These are phyloP conservation scores for Candida montana DNA, from an alignment of 805 yeast genomes.

Conservation along the genomic window DNA sequence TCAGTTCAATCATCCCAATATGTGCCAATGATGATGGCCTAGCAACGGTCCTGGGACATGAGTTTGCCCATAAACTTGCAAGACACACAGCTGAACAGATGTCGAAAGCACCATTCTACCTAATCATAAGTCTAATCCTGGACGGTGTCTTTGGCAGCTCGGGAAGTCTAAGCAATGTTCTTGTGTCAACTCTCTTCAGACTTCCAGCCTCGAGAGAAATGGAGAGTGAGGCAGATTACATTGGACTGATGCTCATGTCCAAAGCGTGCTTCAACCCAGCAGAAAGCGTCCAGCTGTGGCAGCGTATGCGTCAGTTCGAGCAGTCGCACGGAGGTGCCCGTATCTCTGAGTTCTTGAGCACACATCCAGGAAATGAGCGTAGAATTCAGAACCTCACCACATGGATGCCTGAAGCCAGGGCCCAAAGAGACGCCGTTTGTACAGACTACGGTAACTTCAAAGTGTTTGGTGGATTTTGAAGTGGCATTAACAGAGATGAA, in stretches of 20 bases:
- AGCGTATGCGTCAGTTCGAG: conserved; percentile 62
- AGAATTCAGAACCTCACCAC: conserved; percentile 62
- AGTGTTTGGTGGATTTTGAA: conserved; percentile 2
- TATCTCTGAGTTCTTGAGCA: conserved; percentile 62
- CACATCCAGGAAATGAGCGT: conserved; percentile 83
- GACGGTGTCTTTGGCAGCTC: conserved; percentile 57
- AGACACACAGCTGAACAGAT: conserved; percentile 84
- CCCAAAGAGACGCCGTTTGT: conserved; percentile 4
- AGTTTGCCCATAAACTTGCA: conserved; percentile 89
- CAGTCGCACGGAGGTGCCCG: conserved; percentile 24
- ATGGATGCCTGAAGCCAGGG: conserved; percentile 57
- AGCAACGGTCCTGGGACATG: conserved; percentile 94
- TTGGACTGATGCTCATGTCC: conserved; percentile 90
- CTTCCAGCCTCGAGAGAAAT: conserved; percentile 87
- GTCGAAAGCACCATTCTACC: conserved; percentile 69
- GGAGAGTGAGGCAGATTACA: conserved; percentile 96
- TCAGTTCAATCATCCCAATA: conserved; percentile 69
- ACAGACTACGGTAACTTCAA: conserved; percentile 2
- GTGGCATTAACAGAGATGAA: no score
- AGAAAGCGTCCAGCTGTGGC: conserved; percentile 76
- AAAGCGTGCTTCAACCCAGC: conserved; percentile 79
- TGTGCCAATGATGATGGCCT: conserved; percentile 82
- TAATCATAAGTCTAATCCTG: conserved; percentile 45
- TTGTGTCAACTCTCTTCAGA: conserved; percentile 51
- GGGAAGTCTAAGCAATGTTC: conserved; percentile 43